Percentiles rank a stretch among this genome's conserved stretches.
Conservation (phyloP, 371 early-diverging fungal genomes). For the Hamiltosporidium magnivora region DNA sequence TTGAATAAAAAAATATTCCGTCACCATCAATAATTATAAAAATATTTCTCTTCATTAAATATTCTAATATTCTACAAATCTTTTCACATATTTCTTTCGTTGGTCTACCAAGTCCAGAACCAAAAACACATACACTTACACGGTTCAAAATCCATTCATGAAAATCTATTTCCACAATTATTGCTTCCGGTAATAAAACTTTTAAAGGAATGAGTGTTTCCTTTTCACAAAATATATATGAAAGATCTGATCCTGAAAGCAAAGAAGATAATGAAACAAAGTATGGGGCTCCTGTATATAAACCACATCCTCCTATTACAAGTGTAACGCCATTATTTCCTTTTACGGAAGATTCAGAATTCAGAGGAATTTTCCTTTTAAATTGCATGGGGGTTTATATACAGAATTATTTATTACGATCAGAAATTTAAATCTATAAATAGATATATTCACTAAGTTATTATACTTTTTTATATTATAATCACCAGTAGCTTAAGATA, state of each 20-base stretch:
- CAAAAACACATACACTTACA: conserved; percentile 40
- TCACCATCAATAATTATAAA: conserved; percentile 46
- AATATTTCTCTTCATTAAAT: conserved; percentile 13
- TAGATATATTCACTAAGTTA: too few species aligned
- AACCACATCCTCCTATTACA: conserved; percentile 40
- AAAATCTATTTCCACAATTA: conserved; percentile 21
- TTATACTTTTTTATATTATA: too few species aligned
- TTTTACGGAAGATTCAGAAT: conserved; percentile 10
- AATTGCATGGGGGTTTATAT: too few species aligned
- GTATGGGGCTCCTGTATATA: conserved; percentile 48
- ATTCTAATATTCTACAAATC: conserved; percentile 28
- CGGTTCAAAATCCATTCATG: conserved; percentile 32
- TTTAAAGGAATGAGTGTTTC: conserved; percentile 23
- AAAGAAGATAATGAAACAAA: conserved; percentile 27
- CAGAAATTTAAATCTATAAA: too few species aligned
- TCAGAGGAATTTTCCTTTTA: too few species aligned
- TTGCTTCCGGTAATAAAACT: conserved; percentile 36
- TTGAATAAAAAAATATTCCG: conserved; percentile 20
- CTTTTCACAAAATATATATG: conserved; percentile 26
- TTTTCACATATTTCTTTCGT: not conserved
- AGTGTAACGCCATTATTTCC: conserved; percentile 35
- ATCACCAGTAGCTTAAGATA: too few species aligned
- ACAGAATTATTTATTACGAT: too few species aligned
- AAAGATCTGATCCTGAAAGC: conserved; percentile 32
- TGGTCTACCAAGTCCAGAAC: conserved; percentile 36